phyloP scores from a whole-genome alignment of 1,139 yeast genomes.

The Suhomyces guaymorum region DNA sequence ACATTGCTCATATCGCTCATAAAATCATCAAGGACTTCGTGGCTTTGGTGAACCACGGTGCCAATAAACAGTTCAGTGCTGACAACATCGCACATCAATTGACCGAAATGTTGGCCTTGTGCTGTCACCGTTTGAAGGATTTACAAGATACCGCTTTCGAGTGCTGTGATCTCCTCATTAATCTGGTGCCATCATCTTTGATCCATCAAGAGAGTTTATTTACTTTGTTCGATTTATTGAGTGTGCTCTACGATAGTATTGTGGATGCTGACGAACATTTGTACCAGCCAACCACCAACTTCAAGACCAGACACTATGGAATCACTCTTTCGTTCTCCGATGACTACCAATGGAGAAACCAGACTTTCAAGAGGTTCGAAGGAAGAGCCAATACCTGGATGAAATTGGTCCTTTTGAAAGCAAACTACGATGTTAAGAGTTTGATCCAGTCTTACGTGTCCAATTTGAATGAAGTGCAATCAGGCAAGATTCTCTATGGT shows the following conservation, averaged over 20 bases:
- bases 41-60: constrained; percentile 45
- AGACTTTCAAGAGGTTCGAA: constrained; percentile 62
- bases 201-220: constrained; percentile 75
- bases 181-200: constrained; percentile 73
- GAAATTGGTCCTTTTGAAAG: constrained; percentile 48
- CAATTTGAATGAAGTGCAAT: constrained; percentile 36
- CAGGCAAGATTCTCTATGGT: constrained; percentile 62
- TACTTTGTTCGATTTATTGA: constrained; percentile 76
- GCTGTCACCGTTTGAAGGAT: constrained; percentile 76
- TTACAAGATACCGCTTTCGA: constrained; percentile 81
- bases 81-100: constrained; percentile 69
- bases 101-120: constrained; percentile 62
- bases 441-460: constrained; percentile 76
- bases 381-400: constrained; percentile 70
- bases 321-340: constrained; percentile 71
- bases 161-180: constrained; percentile 71
- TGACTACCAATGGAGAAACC: constrained; percentile 72
- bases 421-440: constrained; percentile 75
- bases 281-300: constrained; percentile 78
- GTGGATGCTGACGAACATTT: constrained; percentile 85
- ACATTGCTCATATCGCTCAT: constrained; percentile 64
- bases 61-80: constrained; percentile 53
- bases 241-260: constrained; percentile 75
- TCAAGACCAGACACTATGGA: constrained; percentile 58
- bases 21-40: constrained; percentile 62